Evolutionary conservation across 2,329 filamentous ascomycete genomes (phyloP).

Genomic region (Cytospora paraplurivora): DNA sequence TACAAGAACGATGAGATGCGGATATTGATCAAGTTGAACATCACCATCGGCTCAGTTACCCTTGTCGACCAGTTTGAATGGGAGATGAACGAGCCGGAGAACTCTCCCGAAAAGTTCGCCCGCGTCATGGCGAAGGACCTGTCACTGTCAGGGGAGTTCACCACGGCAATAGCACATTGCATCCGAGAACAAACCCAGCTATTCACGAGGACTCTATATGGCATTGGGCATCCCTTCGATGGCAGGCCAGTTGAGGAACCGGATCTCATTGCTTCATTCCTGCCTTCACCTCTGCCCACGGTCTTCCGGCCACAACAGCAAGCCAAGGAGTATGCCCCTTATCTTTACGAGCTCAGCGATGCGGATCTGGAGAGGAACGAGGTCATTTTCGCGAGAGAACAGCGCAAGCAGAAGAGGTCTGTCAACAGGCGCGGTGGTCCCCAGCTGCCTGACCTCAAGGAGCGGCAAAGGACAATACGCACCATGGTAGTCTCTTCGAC

Average conservation of each 20-base stretch:
- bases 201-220: slow-evolving; percentile 91
- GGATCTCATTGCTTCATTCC: slow-evolving; percentile 81
- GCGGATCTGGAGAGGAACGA: slow-evolving; percentile 88
- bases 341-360: slow-evolving; percentile 91
- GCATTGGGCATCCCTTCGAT: slow-evolving; percentile 92
- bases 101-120: slow-evolving; percentile 94
- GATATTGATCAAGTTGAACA: slow-evolving; percentile 92
- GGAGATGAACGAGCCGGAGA: slow-evolving; percentile 95
- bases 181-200: slow-evolving; percentile 95
- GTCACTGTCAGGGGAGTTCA: slow-evolving; percentile 91
- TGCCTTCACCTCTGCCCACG: slow-evolving; percentile 78
- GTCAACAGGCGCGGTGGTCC: slow-evolving; percentile 92
- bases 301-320: slow-evolving; percentile 90
- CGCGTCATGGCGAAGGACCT: slow-evolving; percentile 85
- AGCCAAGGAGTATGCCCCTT: slow-evolving; percentile 91
- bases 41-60: slow-evolving; percentile 93
- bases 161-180: slow-evolving; percentile 94
- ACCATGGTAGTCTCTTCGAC: slow-evolving; percentile 92
- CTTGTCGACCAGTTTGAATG: slow-evolving; percentile 97
- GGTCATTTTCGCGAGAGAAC: slow-evolving; percentile 88
- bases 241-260: slow-evolving; percentile 90
- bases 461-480: slow-evolving; percentile 88
- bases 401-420: slow-evolving; percentile 91
- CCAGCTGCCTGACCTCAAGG: slow-evolving; percentile 91
- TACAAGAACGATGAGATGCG: slow-evolving; percentile 99